phyloP scores from a whole-genome alignment of 2,329 filamentous ascomycete genomes.

The Diaporthe velutina region DNA sequence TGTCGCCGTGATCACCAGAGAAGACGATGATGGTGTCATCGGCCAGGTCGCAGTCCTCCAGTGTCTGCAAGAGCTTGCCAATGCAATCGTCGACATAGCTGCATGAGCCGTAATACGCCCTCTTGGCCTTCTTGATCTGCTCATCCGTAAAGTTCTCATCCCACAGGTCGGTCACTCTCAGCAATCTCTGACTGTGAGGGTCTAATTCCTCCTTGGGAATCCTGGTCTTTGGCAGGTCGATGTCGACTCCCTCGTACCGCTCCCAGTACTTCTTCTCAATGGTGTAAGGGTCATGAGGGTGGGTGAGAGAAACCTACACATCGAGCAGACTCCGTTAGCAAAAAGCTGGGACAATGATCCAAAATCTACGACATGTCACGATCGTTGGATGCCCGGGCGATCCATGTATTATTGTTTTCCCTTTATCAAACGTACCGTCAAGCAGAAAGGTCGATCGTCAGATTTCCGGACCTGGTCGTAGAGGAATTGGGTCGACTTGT shows the following conservation, averaged over 20 bases:
- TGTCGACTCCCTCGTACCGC: constrained; percentile 88
- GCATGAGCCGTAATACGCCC: constrained; percentile 93
- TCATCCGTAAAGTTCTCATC: constrained; percentile 86
- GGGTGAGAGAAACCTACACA: constrained; percentile 82
- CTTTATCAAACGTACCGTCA: constrained; percentile 71
- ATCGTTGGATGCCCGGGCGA: background rate
- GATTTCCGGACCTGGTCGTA: constrained; percentile 91
- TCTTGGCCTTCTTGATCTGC: constrained; percentile 85
- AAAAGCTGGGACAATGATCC: constrained; percentile 36
- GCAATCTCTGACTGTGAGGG: constrained; percentile 85
- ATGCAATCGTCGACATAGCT: constrained; percentile 96
- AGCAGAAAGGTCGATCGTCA: constrained; percentile 80
- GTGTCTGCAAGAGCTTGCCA: constrained; percentile 81
- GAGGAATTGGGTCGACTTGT: constrained; percentile 88
- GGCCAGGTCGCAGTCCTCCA: constrained; percentile 83
- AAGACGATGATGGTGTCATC: constrained; percentile 94
- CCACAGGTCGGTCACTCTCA: constrained; percentile 90
- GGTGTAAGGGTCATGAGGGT: constrained; percentile 95
- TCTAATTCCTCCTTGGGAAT: constrained; percentile 88
- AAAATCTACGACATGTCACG: constrained; percentile 9
- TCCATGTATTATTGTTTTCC: background rate
- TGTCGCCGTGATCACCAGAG: constrained; percentile 94
- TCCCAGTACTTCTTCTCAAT: constrained; percentile 97
- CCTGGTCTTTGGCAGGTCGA: constrained; percentile 82
- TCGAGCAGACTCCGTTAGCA: constrained; percentile 2